phyloP scores from a whole-genome alignment of 2,329 filamentous ascomycete genomes.

The Microdochium bolleyi region DNA sequence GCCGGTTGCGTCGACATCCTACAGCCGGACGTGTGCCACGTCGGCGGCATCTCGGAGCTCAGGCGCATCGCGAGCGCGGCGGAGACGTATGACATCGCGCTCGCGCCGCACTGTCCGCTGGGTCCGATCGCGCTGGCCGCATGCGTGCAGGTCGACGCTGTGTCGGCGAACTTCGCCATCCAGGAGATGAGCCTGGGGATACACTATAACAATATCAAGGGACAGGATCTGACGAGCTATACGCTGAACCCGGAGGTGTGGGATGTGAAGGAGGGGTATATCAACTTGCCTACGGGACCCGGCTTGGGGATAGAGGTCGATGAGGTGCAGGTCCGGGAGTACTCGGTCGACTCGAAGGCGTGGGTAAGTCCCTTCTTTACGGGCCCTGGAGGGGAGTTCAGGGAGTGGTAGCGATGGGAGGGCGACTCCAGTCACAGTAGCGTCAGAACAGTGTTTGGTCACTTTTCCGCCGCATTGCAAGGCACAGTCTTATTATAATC shows the following conservation, averaged over 20 bases:
- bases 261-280: slow-evolving; percentile 58
- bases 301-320: slow-evolving; percentile 66
- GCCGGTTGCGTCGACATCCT: slow-evolving; percentile 61
- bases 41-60: slow-evolving; percentile 66
- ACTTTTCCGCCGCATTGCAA: not conserved
- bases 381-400: slow-evolving; percentile 56
- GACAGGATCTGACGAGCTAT: slow-evolving; percentile 59
- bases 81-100: slow-evolving; percentile 64
- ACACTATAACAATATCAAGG: slow-evolving; percentile 61
- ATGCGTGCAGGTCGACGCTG: slow-evolving; percentile 57
- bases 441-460: too few relatives aligned
- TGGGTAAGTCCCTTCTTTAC: slow-evolving; percentile 62
- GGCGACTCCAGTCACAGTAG: not conserved
- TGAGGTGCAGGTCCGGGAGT: slow-evolving; percentile 55
- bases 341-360: slow-evolving; percentile 48
- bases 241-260: slow-evolving; percentile 57
- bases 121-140: slow-evolving; percentile 68
- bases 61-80: slow-evolving; percentile 62
- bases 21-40: slow-evolving; percentile 66
- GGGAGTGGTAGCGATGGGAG: slow-evolving; percentile 54
- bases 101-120: slow-evolving; percentile 67
- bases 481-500: not conserved
- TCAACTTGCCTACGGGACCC: slow-evolving; percentile 49
- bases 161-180: slow-evolving; percentile 59
- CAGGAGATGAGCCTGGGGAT: slow-evolving; percentile 75